Evolutionary conservation across 2,329 filamentous ascomycete genomes (phyloP).

Genomic region (Bipolaris bicolor): DNA sequence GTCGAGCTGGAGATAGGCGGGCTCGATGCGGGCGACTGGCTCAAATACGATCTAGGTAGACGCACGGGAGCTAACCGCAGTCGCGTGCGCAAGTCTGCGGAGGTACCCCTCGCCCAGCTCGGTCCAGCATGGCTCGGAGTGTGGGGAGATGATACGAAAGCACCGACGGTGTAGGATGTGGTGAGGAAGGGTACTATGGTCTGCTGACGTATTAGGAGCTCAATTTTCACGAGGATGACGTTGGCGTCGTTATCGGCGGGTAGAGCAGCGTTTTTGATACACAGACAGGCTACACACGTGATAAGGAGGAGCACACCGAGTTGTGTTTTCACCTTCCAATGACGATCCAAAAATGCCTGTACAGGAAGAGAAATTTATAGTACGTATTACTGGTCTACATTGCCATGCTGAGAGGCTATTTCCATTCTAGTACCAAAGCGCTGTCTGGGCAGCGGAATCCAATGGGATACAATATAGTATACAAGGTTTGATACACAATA

Average conservation of each 20-base stretch:
- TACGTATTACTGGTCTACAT: slow-evolving; percentile 26
- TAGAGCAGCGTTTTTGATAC: not conserved
- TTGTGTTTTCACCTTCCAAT: not conserved
- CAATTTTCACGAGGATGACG: not conserved
- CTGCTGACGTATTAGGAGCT: not conserved
- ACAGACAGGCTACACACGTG: not conserved
- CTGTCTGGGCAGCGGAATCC: not conserved
- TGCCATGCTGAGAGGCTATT: slow-evolving; percentile 58
- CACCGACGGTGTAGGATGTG: not conserved
- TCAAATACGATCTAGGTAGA: slow-evolving; percentile 8
- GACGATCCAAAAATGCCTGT: not conserved
- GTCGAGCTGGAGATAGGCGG: slow-evolving; percentile 9
- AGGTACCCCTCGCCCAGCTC: not conserved
- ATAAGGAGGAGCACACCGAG: not conserved
- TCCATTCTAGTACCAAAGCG: not conserved
- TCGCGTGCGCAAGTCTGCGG: slow-evolving; percentile 10
- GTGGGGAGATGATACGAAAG: slow-evolving; percentile 1
- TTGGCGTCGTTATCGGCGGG: not conserved
- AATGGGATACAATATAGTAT: not conserved
- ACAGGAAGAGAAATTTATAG: not conserved
- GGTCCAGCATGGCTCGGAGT: slow-evolving; percentile 4
- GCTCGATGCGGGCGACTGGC: slow-evolving; percentile 16
- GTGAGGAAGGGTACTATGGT: not conserved
- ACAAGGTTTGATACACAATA: not conserved
- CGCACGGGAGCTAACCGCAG: slow-evolving; percentile 11